phyloP scores from a whole-genome alignment of 75 land plant species.

The Chamaecyparis obtusa region DNA sequence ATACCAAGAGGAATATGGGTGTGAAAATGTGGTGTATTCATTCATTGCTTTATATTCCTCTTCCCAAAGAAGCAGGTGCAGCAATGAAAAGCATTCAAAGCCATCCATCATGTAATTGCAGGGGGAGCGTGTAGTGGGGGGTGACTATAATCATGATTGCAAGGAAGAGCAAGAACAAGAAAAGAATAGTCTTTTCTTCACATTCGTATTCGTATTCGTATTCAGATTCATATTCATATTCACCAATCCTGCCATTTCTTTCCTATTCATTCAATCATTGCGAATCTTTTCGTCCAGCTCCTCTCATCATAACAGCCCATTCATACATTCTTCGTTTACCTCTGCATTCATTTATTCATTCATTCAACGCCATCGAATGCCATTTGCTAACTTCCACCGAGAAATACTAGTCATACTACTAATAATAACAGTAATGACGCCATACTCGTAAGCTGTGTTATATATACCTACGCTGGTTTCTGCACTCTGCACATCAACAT shows the following conservation, averaged over 20 bases:
- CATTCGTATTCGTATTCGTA: neutral
- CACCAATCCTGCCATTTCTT: neutral
- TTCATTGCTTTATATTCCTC: neutral
- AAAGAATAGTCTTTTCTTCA: neutral
- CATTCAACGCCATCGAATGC: slow-evolving; percentile 1
- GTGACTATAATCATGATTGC: neutral
- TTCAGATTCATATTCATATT: neutral
- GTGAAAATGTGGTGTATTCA: neutral
- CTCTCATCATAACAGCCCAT: neutral
- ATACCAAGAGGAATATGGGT: too few relatives aligned
- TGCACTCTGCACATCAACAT: neutral
- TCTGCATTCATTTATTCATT: neutral
- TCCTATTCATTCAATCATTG: neutral
- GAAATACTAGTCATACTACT: neutral
- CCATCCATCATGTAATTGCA: slow-evolving; percentile 7
- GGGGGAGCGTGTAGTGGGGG: slow-evolving; percentile 4
- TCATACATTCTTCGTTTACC: neutral
- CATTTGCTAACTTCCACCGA: neutral
- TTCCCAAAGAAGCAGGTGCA: neutral
- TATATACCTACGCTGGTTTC: neutral
- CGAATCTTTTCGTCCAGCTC: neutral
- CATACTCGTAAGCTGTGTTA: neutral
- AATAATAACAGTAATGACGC: neutral
- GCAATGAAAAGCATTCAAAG: slow-evolving; percentile 2
- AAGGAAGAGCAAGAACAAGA: neutral